These are phyloP conservation scores for Patellaria atrata DNA, from an alignment of 495 filamentous ascomycete species.

Conservation along the genomic window DNA sequence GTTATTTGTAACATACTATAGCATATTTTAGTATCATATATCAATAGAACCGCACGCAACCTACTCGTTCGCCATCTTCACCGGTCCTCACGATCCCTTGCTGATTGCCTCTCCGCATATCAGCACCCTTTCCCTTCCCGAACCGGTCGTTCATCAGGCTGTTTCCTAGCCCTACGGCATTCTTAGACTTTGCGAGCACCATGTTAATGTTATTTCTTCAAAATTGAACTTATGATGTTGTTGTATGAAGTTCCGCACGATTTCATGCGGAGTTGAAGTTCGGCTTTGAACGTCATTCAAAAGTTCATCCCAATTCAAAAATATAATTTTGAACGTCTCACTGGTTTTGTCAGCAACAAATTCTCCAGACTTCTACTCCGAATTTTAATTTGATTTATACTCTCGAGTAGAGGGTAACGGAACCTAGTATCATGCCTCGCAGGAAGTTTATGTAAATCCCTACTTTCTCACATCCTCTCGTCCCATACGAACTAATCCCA, in stretches of 20 bases:
- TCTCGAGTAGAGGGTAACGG: too few relatives aligned
- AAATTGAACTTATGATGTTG: too few relatives aligned
- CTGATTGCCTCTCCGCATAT: conserved; percentile 30
- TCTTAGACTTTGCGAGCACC: conserved; percentile 93
- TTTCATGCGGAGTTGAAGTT: too few relatives aligned
- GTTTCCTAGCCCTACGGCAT: conserved; percentile 80
- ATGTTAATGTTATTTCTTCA: too few relatives aligned
- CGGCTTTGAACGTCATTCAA: too few relatives aligned
- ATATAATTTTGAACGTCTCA: too few relatives aligned
- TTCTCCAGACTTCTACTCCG: too few relatives aligned
- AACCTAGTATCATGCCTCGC: conserved; percentile 59
- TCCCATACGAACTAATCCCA: conserved; percentile 5
- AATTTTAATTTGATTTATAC: too few relatives aligned
- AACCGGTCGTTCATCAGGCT: conserved; percentile 89
- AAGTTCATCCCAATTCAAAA: too few relatives aligned
- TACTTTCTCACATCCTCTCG: conserved; percentile 1
- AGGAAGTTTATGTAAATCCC: conserved; percentile 77
- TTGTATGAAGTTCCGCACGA: too few relatives aligned
- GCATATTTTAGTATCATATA: neutral
- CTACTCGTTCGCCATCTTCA: conserved; percentile 20
- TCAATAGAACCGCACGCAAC: conserved; percentile 1
- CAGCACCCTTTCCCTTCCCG: conserved; percentile 69
- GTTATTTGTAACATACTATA: conserved; percentile 31
- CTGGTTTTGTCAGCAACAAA: too few relatives aligned
- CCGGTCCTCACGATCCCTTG: conserved; percentile 23